Evolutionary conservation across 148 eudicot species (phyloP).

Genomic region (Rhododendron williamsianum): DNA sequence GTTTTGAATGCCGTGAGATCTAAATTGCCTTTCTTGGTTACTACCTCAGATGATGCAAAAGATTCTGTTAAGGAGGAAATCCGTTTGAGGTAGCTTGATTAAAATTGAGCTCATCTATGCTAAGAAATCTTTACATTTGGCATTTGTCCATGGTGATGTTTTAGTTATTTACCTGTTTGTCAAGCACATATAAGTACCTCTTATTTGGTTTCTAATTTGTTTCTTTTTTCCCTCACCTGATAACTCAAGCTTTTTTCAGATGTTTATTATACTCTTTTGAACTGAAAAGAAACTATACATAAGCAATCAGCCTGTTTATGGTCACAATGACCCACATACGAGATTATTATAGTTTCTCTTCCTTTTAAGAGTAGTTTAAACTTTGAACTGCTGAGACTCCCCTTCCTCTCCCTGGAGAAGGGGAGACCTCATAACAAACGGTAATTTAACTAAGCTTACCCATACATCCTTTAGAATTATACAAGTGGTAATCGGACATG

Average conservation of each 20-base stretch:
- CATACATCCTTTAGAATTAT: not conserved
- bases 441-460: not conserved
- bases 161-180: not conserved
- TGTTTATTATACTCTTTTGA: not conserved
- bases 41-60: conserved; percentile 76
- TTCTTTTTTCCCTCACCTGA: not conserved
- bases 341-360: not conserved
- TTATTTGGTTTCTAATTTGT: not conserved
- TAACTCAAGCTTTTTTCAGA: not conserved
- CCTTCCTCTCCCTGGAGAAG: not conserved
- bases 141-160: not conserved
- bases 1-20: conserved; percentile 67
- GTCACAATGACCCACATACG: not conserved
- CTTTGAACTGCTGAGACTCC: not conserved
- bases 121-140: not conserved
- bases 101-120: not conserved
- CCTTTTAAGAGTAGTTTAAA: not conserved
- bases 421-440: not conserved
- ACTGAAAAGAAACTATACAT: not conserved
- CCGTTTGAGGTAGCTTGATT: conserved; percentile 59
- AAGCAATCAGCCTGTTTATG: not conserved
- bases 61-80: conserved; percentile 80
- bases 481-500: not conserved
- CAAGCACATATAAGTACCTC: not conserved
- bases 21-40: conserved; percentile 85